Evolutionary conservation across 116 monocot species (phyloP).

Genomic region (Zostera marina): DNA sequence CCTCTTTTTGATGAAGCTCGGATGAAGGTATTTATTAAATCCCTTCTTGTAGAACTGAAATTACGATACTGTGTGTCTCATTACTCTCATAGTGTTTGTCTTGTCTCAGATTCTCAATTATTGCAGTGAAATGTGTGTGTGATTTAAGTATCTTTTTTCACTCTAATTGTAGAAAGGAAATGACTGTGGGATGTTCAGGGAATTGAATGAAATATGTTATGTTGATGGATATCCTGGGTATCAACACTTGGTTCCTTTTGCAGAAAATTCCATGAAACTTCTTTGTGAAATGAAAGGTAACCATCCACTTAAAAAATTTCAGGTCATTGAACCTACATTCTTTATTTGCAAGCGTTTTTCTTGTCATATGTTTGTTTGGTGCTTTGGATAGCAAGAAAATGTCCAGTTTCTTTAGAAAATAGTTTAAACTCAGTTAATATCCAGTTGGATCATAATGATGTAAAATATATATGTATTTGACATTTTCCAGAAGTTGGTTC

Average conservation of each 20-base stretch:
- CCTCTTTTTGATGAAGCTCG: constrained; percentile 19
- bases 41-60: background rate
- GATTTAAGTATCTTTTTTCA: background rate
- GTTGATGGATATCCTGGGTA: constrained; percentile 66
- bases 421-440: background rate
- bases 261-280: constrained; percentile 43
- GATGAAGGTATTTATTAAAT: constrained; percentile 12
- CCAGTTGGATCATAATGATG: background rate
- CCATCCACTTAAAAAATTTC: background rate
- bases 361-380: background rate
- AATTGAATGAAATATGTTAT: constrained; percentile 76
- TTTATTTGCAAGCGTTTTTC: background rate
- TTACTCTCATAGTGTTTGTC: no score
- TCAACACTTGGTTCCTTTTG: constrained; percentile 35
- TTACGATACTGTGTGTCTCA: background rate
- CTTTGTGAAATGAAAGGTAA: constrained; percentile 84
- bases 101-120: no score
- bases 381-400: background rate
- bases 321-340: background rate
- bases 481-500: constrained; percentile 52
- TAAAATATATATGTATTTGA: background rate
- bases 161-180: constrained; percentile 46
- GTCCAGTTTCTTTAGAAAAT: background rate
- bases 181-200: constrained; percentile 60
- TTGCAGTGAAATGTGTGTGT: background rate